A percentile compares a stretch with the other conserved stretches of the same genome.
Evolutionary conservation across 2,329 filamentous ascomycete genomes (phyloP).

Genomic region (Exophiala mesophila): DNA sequence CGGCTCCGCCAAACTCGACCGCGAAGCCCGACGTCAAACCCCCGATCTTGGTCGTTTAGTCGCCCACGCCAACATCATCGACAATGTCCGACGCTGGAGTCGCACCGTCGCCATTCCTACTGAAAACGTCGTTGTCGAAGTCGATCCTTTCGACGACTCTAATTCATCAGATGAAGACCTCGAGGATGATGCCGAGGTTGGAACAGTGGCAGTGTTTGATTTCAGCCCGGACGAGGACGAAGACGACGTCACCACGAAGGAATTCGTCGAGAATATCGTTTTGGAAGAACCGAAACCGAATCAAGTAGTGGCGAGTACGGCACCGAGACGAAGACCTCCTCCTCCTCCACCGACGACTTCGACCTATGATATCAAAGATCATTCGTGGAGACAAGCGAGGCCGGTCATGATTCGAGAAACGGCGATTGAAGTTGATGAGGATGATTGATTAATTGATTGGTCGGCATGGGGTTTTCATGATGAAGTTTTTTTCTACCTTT

Average conservation of each 20-base stretch:
- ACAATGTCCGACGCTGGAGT: slow-evolving; percentile 21
- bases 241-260: slow-evolving; percentile 1
- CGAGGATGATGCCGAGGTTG: slow-evolving; percentile 7
- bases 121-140: slow-evolving; percentile 18
- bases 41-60: slow-evolving; percentile 20
- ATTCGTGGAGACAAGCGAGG: slow-evolving; percentile 17
- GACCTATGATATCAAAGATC: slow-evolving; percentile 12
- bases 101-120: slow-evolving; percentile 16
- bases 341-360: slow-evolving; percentile 11
- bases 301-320: neutral
- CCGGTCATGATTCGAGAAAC: slow-evolving; percentile 18
- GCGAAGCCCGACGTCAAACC: slow-evolving; percentile 19
- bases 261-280: slow-evolving; percentile 4
- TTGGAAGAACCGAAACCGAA: slow-evolving; percentile 8
- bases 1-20: slow-evolving; percentile 19
- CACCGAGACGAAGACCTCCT: slow-evolving; percentile 12
- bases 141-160: slow-evolving; percentile 20
- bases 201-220: slow-evolving; percentile 19
- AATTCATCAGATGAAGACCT: slow-evolving; percentile 8
- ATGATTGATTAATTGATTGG: no score
- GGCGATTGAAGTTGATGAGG: slow-evolving; percentile 17
- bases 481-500: no score
- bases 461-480: no score
- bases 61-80: slow-evolving; percentile 18
- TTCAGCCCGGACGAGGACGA: slow-evolving; percentile 13